These are phyloP conservation scores for Camellia lanceoleosa DNA, from an alignment of 148 eudicot genomes.

Conservation along the genomic window DNA sequence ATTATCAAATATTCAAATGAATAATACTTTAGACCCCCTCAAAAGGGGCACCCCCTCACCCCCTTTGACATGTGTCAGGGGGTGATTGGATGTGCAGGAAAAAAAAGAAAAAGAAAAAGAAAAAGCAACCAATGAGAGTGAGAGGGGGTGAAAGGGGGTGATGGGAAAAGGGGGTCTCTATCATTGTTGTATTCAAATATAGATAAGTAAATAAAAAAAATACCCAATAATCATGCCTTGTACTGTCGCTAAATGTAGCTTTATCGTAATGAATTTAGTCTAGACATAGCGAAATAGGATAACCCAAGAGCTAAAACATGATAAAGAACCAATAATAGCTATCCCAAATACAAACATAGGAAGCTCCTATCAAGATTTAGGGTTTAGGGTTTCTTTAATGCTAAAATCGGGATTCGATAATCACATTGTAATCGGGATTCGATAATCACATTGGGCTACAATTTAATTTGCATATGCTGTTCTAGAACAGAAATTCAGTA, in stretches of 20 bases:
- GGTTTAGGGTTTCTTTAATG: background rate
- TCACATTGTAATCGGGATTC: background rate
- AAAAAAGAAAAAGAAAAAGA: no score
- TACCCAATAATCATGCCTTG: background rate
- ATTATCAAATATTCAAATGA: background rate
- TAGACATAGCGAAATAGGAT: background rate
- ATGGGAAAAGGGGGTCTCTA: no score
- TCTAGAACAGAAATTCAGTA: background rate
- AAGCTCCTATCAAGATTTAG: background rate
- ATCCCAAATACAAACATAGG: background rate
- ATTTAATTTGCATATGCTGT: background rate
- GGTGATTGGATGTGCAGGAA: no score
- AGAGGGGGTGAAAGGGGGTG: no score
- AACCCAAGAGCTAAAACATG: background rate
- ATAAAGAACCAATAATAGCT: background rate
- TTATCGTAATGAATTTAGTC: background rate
- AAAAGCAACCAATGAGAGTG: no score
- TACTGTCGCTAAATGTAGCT: background rate
- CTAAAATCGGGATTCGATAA: background rate
- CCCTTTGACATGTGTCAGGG: no score
- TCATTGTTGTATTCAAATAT: background rate
- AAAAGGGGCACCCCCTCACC: no score
- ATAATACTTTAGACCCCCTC: no score
- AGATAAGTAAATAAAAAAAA: background rate
- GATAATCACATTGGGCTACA: background rate